phyloP scores from a whole-genome alignment of 1,139 yeast genomes.

The Magnusiomyces paraingens region DNA sequence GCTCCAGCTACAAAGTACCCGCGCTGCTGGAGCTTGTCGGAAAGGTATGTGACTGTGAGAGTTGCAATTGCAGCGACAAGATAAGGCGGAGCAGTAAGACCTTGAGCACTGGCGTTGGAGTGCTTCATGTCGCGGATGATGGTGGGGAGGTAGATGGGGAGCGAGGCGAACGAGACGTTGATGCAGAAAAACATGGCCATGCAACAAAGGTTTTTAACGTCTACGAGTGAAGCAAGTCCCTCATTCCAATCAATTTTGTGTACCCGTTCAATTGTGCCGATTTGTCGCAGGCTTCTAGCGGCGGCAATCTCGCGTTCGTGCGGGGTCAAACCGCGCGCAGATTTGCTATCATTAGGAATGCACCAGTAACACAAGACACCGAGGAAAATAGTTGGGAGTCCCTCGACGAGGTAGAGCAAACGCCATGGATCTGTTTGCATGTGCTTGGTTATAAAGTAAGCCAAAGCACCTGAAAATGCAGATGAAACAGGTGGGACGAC shows the following conservation, averaged over 20 bases:
- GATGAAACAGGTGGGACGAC: constrained; percentile 14
- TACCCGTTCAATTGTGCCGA: constrained; percentile 10
- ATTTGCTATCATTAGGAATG: constrained; percentile 10
- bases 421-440: constrained; percentile 13
- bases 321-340: constrained; percentile 8
- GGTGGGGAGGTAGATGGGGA: constrained; percentile 23
- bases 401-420: constrained; percentile 14
- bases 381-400: constrained; percentile 14
- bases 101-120: constrained; percentile 23
- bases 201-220: constrained; percentile 20
- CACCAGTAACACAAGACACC: constrained; percentile 13
- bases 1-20: constrained; percentile 18
- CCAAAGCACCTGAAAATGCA: constrained; percentile 16
- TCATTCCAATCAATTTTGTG: constrained; percentile 4
- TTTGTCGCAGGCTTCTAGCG: constrained; percentile 12
- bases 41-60: constrained; percentile 17
- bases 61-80: constrained; percentile 19
- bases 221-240: constrained; percentile 9
- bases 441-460: constrained; percentile 14
- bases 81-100: constrained; percentile 25
- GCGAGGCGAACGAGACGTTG: constrained; percentile 18
- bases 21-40: constrained; percentile 21
- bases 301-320: constrained; percentile 15
- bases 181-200: constrained; percentile 11
- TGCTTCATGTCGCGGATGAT: constrained; percentile 23